Evolutionary conservation across 2,329 filamentous ascomycete genomes (phyloP), one percentile per base, ranked within the genome.

Genomic region (Pestalotiopsis sp.): DNA sequence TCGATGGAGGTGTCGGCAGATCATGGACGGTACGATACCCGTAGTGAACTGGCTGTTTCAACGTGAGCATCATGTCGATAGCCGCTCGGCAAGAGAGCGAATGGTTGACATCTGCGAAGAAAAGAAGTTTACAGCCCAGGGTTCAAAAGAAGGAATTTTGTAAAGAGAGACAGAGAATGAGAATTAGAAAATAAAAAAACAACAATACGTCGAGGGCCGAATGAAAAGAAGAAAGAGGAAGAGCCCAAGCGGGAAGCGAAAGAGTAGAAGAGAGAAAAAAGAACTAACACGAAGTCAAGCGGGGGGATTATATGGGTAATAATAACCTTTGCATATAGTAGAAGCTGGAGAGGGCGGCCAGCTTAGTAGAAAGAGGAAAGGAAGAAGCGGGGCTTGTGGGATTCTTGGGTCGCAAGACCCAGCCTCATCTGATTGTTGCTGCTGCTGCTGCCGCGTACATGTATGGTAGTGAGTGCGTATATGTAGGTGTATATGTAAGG

Each of bases 11-110:
- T 79, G 85, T 88, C 75, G 86, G 86, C 75, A 88, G 81, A 79
- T 89, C 86, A 88, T 89, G 84, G 83, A 86, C 82, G 78, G 85
- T 85, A 82, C 82, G 83, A 81, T 86, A 86, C 82, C 85, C 85
- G 85, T 85, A 84, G 73, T 83, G 82, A 78, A 81, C 80, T 81
- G 85, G 84, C 85, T 89, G 86, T 81, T 84, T 88, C 77, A 85
- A 80, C 80, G 86, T 88, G 83, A 88, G 86, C 86, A 89, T 88
- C 81, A 81, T 88, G 79, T 75, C 75, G 73, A 69, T 68, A 52
- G 63, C 52, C 44, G 56, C 40, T 65, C 35, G 24, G 52, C 38
- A 56, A 30, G 22, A 26, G 72, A 75, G 65, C 75, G 75, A 72
- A 73, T 73, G 72, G 68, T 68, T 67, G 70, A 67, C 65, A 67